These are phyloP conservation scores for Orobanche coerulescens DNA, from an alignment of 257 asterid genomes.

Conservation along the genomic window DNA sequence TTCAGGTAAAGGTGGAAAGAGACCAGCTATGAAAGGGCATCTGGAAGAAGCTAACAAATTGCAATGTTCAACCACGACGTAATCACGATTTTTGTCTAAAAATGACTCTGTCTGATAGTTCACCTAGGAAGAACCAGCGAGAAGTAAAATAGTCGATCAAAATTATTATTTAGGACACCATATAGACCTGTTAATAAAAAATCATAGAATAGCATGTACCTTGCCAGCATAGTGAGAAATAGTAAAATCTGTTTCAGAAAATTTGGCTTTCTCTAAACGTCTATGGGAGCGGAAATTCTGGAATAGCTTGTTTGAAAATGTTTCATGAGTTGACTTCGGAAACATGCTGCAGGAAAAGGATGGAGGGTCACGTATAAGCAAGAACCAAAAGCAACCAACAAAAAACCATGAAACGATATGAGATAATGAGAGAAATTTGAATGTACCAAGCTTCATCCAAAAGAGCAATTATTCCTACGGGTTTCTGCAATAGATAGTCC, in stretches of 20 bases:
- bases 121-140: constrained; percentile 47
- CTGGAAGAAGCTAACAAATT: constrained; percentile 77
- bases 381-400: constrained; percentile 18
- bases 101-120: constrained; percentile 82
- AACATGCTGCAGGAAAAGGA: constrained; percentile 69
- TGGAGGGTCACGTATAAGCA: constrained; percentile 23
- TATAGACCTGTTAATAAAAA: constrained; percentile 9
- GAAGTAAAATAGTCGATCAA: constrained; percentile 20
- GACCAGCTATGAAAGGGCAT: constrained; percentile 68
- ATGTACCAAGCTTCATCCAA: constrained; percentile 97
- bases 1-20: constrained; percentile 82
- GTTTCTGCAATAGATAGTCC: constrained; percentile 70
- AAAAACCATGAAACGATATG: constrained; percentile 24
- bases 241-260: constrained; percentile 90
- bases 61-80: constrained; percentile 96
- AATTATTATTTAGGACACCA: neutral
- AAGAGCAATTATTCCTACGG: constrained; percentile 88
- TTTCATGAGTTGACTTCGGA: constrained; percentile 90
- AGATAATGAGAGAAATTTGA: constrained; percentile 26
- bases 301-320: constrained; percentile 89
- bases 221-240: constrained; percentile 98
- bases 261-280: constrained; percentile 77
- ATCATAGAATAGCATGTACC: constrained; percentile 39
- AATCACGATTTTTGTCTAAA: constrained; percentile 93
- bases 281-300: constrained; percentile 68